Base-by-base conservation (phyloP, 2,329 filamentous ascomycete species). In the Metarhizium sp. region DNA sequence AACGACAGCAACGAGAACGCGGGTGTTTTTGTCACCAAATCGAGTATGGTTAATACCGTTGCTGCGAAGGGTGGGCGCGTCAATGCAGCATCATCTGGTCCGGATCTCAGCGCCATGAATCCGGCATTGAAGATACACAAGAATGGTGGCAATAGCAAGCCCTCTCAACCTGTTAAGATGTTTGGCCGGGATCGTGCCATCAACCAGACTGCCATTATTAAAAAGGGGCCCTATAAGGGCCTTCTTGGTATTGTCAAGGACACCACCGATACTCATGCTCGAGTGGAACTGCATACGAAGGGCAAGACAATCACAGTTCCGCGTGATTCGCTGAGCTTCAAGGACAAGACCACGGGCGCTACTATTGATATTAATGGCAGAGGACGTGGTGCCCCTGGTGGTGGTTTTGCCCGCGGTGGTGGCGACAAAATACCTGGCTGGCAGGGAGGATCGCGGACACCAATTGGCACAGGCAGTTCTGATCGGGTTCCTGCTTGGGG, bases 231-330 rank as follows among this genome's bases (percentile, higher is more conserved):
- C 25, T 91, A 92, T 76, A 99, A 99, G 73, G 92, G 92, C 55
- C 78, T 96, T 47, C 77, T 97, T 46, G 94, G 94, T 63, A 95
- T 96, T 61, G 92, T 99, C 63, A 96, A 96, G 68, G 92, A 97
- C 67, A 88, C 92, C 1, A 95, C 90, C 6, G 92, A 95, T 63
- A 82, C 82, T 3, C 84, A 88, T 64, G 92, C 90, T 34, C 87
- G 92, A 59, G 88, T 99, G 46, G 94, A 99, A 72, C 76, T 99
- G 43, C 92, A 97, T 68, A 92, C 92, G 6, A 96, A 95, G 75
- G 90, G 86, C 73, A 97, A 96, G 77, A 87, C 89, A 16, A 84
- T 97, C 59, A 91, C 87, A 7, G 83, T 97, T 40, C 81, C 85
- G 20, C 95, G 95, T 67, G 85, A 88, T 11, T 82, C 87, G 56